These are phyloP conservation scores for Septoria linicola DNA, from an alignment of 2,329 filamentous ascomycete species.

Conservation along the genomic window DNA sequence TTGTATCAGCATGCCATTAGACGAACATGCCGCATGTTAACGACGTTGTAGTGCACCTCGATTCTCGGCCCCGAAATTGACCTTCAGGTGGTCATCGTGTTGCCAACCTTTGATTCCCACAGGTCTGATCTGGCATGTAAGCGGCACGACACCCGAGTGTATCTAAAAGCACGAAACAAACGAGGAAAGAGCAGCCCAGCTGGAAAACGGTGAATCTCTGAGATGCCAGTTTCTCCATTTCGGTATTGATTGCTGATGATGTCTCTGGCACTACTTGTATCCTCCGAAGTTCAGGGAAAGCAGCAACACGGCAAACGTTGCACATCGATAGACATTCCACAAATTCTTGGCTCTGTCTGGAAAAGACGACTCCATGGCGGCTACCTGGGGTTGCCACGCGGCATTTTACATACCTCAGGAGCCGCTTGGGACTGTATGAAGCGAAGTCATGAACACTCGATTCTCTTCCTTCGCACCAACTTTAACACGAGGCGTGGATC, in stretches of 20 bases:
- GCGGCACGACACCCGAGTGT: background rate
- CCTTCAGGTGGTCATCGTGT: background rate
- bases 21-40: too few relatives aligned
- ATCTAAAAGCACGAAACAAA: background rate
- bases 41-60: too few relatives aligned
- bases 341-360: background rate
- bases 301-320: too few relatives aligned
- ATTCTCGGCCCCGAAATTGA: constrained; percentile 22
- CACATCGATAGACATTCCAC: background rate
- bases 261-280: too few relatives aligned
- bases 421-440: background rate
- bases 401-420: background rate
- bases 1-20: too few relatives aligned
- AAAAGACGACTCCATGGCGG: background rate
- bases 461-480: background rate
- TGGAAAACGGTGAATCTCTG: too few relatives aligned
- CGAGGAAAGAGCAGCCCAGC: background rate
- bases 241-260: too few relatives aligned
- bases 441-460: too few relatives aligned
- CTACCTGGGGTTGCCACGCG: background rate
- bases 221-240: too few relatives aligned
- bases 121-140: background rate
- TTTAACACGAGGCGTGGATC: too few relatives aligned
- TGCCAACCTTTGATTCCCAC: background rate
- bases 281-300: too few relatives aligned